Base-by-base conservation (phyloP, 2,329 filamentous ascomycete genomes). In the Emergomyces pasteurianus region DNA sequence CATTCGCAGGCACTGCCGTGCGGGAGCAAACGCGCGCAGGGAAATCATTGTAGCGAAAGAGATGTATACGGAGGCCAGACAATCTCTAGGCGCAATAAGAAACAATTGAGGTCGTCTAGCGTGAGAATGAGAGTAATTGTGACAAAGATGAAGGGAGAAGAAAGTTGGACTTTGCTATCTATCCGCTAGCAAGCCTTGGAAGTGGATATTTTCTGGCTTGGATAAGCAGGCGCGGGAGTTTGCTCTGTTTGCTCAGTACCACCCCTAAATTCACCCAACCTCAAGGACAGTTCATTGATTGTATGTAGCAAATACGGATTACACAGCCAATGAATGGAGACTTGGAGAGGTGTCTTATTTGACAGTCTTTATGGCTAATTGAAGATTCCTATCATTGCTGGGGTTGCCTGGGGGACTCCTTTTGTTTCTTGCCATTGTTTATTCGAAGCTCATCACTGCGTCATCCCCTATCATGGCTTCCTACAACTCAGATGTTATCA, bases 1-100 rank as follows among this genome's bases (percentile, higher is more conserved):
- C 71, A 84, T 82, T 76, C 87, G 86, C 77, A 92, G 79, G 82
- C 85, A 89, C 80, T 95, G 89, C 77, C 89, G 84, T 77, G 85
- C 83, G 72, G 89, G 87, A 76, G 86, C 85, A 76, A 92, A 84
- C 71, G 86, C 85, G 79, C 90, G 87, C 75, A 88, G 80, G 78
- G 88, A 86, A 78, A 95, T 81, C 91, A 96, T 96, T 73, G 74
- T 88, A 81, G 23, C 9, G 46, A 21, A 14, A 3, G 46, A 21
- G 4, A 16, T 16, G 46, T 49, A 26, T 49, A 49, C 14, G 12
- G 46, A 49, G 46, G 23, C 23, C 8, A 10, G 23, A 10, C 23
- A 28, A 7, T 3, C 14, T 28, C 5, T 6, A 28, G 3, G 12
- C 4, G 12, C 23, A 53, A 23, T 21, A n/a, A n/a, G n/a, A 34